Conservation (phyloP, 139 green algal species). For the Pycnococcus provasolii region DNA sequence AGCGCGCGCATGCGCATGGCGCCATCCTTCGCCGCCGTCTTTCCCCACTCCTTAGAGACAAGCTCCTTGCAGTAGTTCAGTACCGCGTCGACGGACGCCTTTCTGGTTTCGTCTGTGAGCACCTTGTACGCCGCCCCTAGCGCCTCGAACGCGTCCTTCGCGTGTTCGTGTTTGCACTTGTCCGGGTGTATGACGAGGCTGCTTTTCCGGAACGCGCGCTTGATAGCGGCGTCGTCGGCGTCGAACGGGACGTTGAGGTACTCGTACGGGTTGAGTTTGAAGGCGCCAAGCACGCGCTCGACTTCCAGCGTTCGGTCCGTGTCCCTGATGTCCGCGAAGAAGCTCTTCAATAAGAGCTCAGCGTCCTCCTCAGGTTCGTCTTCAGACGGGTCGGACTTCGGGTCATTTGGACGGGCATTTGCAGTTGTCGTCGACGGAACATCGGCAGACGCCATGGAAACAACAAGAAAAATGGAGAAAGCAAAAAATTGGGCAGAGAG, state of each 20-base stretch:
- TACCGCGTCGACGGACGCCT: conserved; percentile 3
- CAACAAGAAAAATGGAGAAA: too few species aligned
- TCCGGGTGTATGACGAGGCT: conserved; percentile 27
- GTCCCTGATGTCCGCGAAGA: conserved; percentile 12
- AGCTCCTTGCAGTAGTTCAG: neutral
- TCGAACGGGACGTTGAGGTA: conserved; percentile 22
- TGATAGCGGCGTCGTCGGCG: conserved; percentile 8
- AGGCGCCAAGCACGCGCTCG: conserved; percentile 18
- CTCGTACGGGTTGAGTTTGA: conserved; percentile 33
- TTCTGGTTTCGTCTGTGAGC: conserved; percentile 5
- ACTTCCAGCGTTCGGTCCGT: conserved; percentile 1
- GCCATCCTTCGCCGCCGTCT: neutral
- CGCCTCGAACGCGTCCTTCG: conserved; percentile 28
- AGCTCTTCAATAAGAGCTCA: conserved; percentile 16
- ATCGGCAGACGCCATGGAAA: too few species aligned
- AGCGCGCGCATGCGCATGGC: neutral
- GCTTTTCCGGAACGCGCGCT: conserved; percentile 17
- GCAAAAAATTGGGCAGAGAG: too few species aligned
- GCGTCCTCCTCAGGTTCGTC: neutral
- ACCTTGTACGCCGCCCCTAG: conserved; percentile 9
- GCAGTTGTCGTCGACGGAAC: too few species aligned
- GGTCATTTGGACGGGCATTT: too few species aligned
- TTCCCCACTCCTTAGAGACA: conserved; percentile 1
- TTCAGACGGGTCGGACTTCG: too few species aligned
- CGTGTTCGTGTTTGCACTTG: conserved; percentile 29